phyloP scores from a whole-genome alignment of 2,329 filamentous ascomycete species.

The Xylaria digitata region DNA sequence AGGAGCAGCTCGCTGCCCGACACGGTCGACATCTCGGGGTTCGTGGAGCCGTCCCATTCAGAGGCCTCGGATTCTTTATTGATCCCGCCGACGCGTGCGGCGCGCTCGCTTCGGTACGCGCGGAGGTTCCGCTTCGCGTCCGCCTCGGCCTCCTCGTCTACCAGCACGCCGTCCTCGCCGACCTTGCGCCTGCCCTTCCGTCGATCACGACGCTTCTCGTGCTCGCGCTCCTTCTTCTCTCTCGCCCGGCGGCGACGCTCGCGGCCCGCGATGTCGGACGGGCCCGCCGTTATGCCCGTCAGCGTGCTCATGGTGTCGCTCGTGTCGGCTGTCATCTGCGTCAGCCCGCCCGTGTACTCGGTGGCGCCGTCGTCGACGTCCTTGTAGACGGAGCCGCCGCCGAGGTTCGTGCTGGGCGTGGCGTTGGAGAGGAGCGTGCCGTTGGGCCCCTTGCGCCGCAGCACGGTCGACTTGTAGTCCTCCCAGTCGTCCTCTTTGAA shows the following conservation, averaged over 20 bases:
- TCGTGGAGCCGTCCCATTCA: constrained; percentile 78
- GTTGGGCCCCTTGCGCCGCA: constrained; percentile 89
- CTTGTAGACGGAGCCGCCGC: constrained; percentile 87
- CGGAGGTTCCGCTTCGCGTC: constrained; percentile 76
- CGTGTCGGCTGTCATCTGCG: constrained; percentile 54
- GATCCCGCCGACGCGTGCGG: constrained; percentile 87
- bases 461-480: constrained; percentile 95
- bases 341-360: constrained; percentile 54
- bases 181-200: constrained; percentile 56
- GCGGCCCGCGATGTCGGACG: constrained; percentile 65
- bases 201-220: constrained; percentile 56
- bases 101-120: constrained; percentile 85
- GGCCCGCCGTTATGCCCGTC: constrained; percentile 68
- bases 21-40: constrained; percentile 74
- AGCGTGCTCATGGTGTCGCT: constrained; percentile 61
- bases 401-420: constrained; percentile 83
- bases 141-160: constrained; percentile 73
- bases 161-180: constrained; percentile 69
- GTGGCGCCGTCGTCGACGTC: constrained; percentile 67
- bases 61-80: constrained; percentile 85
- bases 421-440: constrained; percentile 86
- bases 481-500: constrained; percentile 93
- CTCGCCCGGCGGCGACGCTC: constrained; percentile 68
- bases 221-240: constrained; percentile 60
- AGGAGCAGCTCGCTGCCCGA: constrained; percentile 72